phyloP scores from a whole-genome alignment of 208 protist species.

The Acanthamoeba culbertsoni region DNA sequence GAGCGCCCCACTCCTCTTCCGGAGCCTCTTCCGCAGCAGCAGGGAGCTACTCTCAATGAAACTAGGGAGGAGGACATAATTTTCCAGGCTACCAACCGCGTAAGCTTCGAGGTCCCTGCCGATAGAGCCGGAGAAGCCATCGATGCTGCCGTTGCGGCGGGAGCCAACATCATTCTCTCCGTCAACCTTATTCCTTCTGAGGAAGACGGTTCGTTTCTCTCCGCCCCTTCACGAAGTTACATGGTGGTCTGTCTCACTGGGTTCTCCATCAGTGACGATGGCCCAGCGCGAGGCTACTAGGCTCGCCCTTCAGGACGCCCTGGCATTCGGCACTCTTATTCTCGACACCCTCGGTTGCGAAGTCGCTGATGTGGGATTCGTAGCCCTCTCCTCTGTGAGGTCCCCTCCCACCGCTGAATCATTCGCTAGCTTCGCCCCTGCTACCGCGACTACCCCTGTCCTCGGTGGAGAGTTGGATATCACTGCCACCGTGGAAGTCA shows the following conservation, averaged over 20 bases:
- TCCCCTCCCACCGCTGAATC: background rate
- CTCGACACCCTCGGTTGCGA: background rate
- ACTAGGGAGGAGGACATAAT: background rate
- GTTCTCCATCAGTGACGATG: background rate
- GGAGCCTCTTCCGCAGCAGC: too few relatives aligned
- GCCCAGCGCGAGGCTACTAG: background rate
- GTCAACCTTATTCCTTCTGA: background rate
- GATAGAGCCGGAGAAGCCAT: background rate
- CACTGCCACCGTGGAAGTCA: background rate
- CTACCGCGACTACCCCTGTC: background rate
- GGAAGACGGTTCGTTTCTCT: background rate
- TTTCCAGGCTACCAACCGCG: background rate
- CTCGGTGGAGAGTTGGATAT: background rate
- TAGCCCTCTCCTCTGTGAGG: background rate
- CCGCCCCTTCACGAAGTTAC: background rate
- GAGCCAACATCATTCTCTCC: conserved; percentile 41
- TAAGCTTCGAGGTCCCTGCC: conserved; percentile 3
- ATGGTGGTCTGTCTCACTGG: background rate
- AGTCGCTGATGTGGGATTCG: background rate
- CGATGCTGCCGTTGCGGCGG: conserved; percentile 2
- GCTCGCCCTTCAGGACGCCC: background rate
- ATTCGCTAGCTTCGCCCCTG: background rate
- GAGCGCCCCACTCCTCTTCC: background rate
- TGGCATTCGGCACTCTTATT: background rate
- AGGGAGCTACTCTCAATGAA: too few relatives aligned